phyloP scores from a whole-genome alignment of 1,284 basidiomycete species.

The Earliella scabrosa region DNA sequence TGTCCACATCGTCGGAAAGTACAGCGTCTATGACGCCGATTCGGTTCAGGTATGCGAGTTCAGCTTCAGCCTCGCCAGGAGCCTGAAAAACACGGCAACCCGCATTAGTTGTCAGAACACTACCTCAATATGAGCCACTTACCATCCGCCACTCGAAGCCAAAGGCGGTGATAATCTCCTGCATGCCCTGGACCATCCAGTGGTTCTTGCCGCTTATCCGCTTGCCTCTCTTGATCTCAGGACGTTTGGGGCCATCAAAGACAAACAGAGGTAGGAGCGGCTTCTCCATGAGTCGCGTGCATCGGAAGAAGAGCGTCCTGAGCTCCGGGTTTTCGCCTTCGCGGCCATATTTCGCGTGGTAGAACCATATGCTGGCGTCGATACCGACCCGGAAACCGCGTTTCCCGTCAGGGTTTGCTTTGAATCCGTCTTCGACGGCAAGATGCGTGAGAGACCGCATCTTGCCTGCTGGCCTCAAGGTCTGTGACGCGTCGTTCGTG shows the following conservation, averaged over 20 bases:
- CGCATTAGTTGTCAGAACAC: not conserved
- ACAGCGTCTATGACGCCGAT: constrained; percentile 88
- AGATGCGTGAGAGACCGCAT: constrained; percentile 70
- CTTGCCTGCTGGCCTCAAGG: constrained; percentile 65
- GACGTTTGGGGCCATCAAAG: constrained; percentile 90
- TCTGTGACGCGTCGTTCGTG: constrained; percentile 39
- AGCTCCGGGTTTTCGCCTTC: constrained; percentile 83
- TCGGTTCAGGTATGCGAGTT: constrained; percentile 86
- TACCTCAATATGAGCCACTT: constrained; percentile 31
- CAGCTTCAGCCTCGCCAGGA: constrained; percentile 96
- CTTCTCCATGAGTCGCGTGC: constrained; percentile 72
- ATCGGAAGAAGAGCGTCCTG: constrained; percentile 76
- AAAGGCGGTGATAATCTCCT: constrained; percentile 84
- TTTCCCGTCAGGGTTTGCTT: constrained; percentile 56
- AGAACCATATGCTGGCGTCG: constrained; percentile 85
- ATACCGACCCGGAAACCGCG: constrained; percentile 77
- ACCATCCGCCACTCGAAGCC: constrained; percentile 88
- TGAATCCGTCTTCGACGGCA: constrained; percentile 71
- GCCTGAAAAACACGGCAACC: constrained; percentile 51
- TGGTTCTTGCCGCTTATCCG: constrained; percentile 65
- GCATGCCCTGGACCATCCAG: constrained; percentile 71
- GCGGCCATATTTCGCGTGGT: constrained; percentile 72
- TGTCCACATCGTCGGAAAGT: constrained; percentile 93
- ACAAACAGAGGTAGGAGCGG: constrained; percentile 92
- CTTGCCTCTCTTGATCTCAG: constrained; percentile 83